Percentiles rank a stretch among this genome's conserved stretches.
Conservation (phyloP, 2,329 filamentous ascomycete genomes). For the Cercospora zeina region DNA sequence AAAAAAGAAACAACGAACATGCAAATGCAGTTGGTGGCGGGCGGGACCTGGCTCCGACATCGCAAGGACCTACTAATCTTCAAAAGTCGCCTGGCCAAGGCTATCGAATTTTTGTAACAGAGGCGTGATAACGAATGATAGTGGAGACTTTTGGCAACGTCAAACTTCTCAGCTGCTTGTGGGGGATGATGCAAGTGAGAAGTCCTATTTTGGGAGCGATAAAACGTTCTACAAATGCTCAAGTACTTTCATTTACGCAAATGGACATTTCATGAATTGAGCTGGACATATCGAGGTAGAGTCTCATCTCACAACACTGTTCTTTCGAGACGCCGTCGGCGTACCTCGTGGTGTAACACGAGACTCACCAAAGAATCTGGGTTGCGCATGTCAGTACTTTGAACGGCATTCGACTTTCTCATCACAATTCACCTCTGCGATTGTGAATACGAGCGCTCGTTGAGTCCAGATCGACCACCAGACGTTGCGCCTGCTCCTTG, state of each 20-base stretch:
- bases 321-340: conserved; percentile 32
- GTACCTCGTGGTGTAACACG: conserved; percentile 35
- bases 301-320: conserved; percentile 26
- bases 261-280: background rate
- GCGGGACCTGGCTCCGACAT: background rate
- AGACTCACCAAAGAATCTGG: conserved; percentile 35
- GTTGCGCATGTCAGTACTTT: background rate
- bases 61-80: conserved; percentile 9
- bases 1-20: background rate
- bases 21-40: background rate
- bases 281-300: background rate
- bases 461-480: conserved; percentile 27
- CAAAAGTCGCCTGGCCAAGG: no score
- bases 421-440: conserved; percentile 23
- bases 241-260: background rate
- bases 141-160: no score
- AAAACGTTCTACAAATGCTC: no score
- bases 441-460: conserved; percentile 34
- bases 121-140: no score
- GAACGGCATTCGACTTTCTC: background rate
- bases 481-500: conserved; percentile 3
- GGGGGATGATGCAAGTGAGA: no score
- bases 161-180: background rate
- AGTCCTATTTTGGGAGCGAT: no score
- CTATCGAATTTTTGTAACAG: no score